Base-by-base conservation (phyloP, 352 stramenopile species). In the Phytopythium kandeliae region DNA sequence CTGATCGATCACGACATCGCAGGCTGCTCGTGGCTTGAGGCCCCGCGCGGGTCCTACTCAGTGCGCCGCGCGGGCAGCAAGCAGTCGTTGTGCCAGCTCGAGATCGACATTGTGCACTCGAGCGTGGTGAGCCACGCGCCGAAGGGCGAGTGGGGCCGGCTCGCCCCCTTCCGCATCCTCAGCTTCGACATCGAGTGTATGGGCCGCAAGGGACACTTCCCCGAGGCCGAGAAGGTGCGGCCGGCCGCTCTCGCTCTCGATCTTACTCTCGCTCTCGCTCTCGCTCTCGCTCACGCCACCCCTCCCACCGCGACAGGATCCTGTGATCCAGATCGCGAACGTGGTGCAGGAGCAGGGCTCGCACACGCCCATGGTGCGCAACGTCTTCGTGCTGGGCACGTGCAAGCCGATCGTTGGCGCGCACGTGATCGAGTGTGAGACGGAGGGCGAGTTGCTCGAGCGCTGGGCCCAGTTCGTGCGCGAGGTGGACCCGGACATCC, bases 151-250 rank as follows among this genome's bases (percentile, higher is more conserved):
- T 99, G 96, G 96, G 92, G 86, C 48, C 98, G 97, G 38, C 80
- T 99, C 37, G 97, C 97, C 4, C 97, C 97, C 5, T 85, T 99
- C 43, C 89, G 97, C 37, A 96, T 99, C 61, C 71, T 99, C 34
- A 98, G 91, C 46, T 98, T 99, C 49, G 97, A 99, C 79, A 99
- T 99, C 62, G 97, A 99, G 74, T 99, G 97, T 69, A 95, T 97
- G 78, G 97, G 96, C 8, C 72, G 97, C n/a, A 99, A 98, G 55
- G 97, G 93, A 6, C 85, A 97, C 53, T 98, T 97, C 48, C 86
- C 87, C 17, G 86, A 92, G 41, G 80, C 80, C 0, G 80, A 92
- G 9, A 74, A 81, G 59, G 71, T 79, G 19, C 17, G 55, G 54
- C 16, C 41, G 22, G 25, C 41, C 6, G 21, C 41, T 4, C 17